Evolutionary conservation across 2,329 filamentous ascomycete species (phyloP), one percentile per base, ranked within the genome.

Genomic region (Ophiocordyceps sinensis): DNA sequence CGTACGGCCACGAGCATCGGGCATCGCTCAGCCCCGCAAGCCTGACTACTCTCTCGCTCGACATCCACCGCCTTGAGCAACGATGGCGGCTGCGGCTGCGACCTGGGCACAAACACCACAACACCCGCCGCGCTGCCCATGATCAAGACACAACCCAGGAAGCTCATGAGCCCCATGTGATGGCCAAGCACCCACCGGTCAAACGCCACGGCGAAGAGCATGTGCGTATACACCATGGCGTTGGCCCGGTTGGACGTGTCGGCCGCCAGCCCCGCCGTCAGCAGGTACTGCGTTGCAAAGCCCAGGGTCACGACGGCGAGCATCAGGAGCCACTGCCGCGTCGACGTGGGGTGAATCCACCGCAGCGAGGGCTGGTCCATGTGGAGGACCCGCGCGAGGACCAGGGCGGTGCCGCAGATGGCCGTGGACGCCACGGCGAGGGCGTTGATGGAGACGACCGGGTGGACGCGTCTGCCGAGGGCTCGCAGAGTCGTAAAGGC

Each of bases 401-500:
- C 62, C 47, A 93, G 73, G 28, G 74, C 74, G 1, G 75, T 50
- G 2, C 71, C 55, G 36, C 79, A 79, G 38, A 94, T 77, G 3
- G 87, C 51, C 0, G 76, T 80, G 50, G 80, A 84, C 63, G 75
- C 80, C 0, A 68, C 64, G 3, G 78, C 77, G 53, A 94, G 94
- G 60, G 88, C 93, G 52, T 85, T 93, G 42, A 94, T 85, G 2
- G 76, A 82, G 43, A 94, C 77, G n/a, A 94, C 66, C 0, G 87
- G 76, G 54, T 94, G 85, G 0, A 83, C 82, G 26, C 84, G 73
- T 50, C 76, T 75, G 13, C 88, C 87, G 45, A 94, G 89, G 60
- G 81, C 77, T 14, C 86, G 73, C 47, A 94, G 82, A 0, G 75
- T 75, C 0, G 79, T 85, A 53, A 79, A 87, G 8, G 85, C 85